These are phyloP conservation scores for Carallia pectinifolia DNA, from an alignment of 345 rosid species.

Conservation along the genomic window DNA sequence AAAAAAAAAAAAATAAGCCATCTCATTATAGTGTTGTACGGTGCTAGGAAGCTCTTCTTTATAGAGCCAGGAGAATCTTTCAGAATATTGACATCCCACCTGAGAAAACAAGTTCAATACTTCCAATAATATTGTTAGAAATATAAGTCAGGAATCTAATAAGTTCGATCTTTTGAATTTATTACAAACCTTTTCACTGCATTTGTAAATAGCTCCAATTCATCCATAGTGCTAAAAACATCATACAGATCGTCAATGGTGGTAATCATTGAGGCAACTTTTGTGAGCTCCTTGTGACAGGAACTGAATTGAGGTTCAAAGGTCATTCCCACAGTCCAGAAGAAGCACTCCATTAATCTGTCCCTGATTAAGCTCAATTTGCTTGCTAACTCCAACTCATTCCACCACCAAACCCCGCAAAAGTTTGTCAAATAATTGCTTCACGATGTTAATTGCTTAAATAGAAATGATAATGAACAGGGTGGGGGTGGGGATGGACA, in stretches of 20 bases:
- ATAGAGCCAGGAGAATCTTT: slow-evolving; percentile 36
- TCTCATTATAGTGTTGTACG: slow-evolving; percentile 44
- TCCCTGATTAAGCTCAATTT: slow-evolving; percentile 44
- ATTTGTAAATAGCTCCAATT: slow-evolving; percentile 37
- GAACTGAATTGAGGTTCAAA: slow-evolving; percentile 27
- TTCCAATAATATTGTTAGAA: no score
- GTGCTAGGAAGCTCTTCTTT: slow-evolving; percentile 40
- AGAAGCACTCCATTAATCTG: slow-evolving; percentile 49
- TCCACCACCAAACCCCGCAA: slow-evolving; percentile 40
- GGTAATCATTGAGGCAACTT: slow-evolving; percentile 32
- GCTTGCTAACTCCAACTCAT: slow-evolving; percentile 19
- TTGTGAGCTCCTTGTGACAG: slow-evolving; percentile 33
- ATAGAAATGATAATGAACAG: no score
- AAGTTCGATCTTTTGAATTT: no score
- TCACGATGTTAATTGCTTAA: no score
- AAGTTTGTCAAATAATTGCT: no score
- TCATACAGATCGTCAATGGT: slow-evolving; percentile 47
- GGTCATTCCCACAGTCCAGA: slow-evolving; percentile 39
- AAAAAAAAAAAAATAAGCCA: no score
- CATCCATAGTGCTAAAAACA: slow-evolving; percentile 39
- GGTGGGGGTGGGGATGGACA: no score
- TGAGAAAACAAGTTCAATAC: slow-evolving; percentile 1
- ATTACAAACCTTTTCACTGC: slow-evolving; percentile 35
- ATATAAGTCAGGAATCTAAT: no score
- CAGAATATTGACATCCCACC: slow-evolving; percentile 44